Percentiles rank a stretch among this genome's conserved stretches.
phyloP scores from a whole-genome alignment of 345 rosid genomes.

The Draba incana region DNA sequence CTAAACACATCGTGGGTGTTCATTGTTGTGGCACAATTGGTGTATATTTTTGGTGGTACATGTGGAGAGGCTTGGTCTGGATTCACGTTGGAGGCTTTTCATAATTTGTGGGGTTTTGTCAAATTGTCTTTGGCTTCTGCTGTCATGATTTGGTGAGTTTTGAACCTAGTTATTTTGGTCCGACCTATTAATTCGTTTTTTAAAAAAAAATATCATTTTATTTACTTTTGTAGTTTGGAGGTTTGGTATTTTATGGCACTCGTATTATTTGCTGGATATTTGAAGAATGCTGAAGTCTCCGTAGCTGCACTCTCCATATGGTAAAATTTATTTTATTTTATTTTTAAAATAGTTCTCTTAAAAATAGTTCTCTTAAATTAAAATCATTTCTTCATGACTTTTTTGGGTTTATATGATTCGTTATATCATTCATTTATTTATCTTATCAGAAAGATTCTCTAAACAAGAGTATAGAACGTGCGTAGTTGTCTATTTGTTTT shows the following conservation, averaged over 20 bases:
- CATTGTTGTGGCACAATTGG: conserved; percentile 59
- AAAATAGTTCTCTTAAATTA: neutral
- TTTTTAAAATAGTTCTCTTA: neutral
- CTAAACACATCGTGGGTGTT: conserved; percentile 75
- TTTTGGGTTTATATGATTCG: conserved; percentile 1
- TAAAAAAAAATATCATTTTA: neutral
- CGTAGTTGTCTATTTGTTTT: conserved; percentile 19
- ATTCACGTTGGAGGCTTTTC: conserved; percentile 79
- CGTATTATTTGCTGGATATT: conserved; percentile 68
- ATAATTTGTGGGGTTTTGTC: conserved; percentile 71
- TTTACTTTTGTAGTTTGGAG: conserved; percentile 56
- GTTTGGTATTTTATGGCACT: conserved; percentile 77
- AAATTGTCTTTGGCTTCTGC: conserved; percentile 84
- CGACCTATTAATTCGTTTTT: neutral
- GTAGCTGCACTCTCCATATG: conserved; percentile 87
- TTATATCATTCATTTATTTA: neutral
- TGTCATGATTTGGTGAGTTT: conserved; percentile 80
- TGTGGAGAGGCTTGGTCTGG: conserved; percentile 88
- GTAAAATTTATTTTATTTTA: conserved; percentile 34
- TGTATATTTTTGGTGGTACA: conserved; percentile 63
- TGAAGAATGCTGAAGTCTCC: conserved; percentile 56
- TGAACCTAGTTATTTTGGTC: neutral
- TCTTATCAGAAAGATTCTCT: conserved; percentile 4
- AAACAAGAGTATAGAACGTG: conserved; percentile 28
- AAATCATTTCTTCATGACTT: neutral